Base-by-base conservation (phyloP, 2,329 filamentous ascomycete genomes). In the Tolypocladium pustulatum region DNA sequence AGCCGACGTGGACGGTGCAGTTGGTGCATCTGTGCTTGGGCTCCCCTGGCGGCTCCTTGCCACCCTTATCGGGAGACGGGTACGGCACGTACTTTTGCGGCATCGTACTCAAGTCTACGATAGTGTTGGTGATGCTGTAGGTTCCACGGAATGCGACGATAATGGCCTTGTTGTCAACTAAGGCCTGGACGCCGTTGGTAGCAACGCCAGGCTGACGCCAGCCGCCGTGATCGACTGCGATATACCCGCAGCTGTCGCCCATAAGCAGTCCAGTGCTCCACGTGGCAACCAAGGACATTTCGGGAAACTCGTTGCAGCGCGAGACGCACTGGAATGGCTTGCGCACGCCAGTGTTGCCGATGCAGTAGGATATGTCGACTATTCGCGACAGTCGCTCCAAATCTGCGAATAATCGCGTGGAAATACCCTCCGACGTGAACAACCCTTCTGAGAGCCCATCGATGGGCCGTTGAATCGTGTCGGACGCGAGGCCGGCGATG, bases 361-460 rank as follows among this genome's bases (percentile, higher is more conserved):
- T 89, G 72, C 94, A 99, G 75, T 97, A 97, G 54, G 91, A 80
- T 60, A 97, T 94, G 71, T 99, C 94, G 62, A 97, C 93, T 32
- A 97, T 82, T 57, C 92, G 87, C n/a, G 93, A 85, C 58, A 93
- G 79, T 67, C 96, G 89, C 73, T 97, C 91, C 17, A 99, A 84
- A 22, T 90, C 86, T 60, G 82, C 77, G 74, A 96, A 97, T 61
- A 97, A 80, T 30, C 77, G 67, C 34, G 74, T 68, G 5, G 88
- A 86, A 58, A 94, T 63, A 30, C 58, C 49, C n/a, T 59, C 57
- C 13, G 61, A 20, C n/a, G 20, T n/a, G 8, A 17, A 4, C 46
- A 32, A 13, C 59, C 61, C 38, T 22, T 10, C 12, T 5, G 34
- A 25, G 36, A 20, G 17, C 8, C 15, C 27, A 32, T 32, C 4